Percentiles rank a stretch among this genome's conserved stretches.
Evolutionary conservation across 768 basidiomycete species (phyloP).

Genomic region (Exidia glandulosa): DNA sequence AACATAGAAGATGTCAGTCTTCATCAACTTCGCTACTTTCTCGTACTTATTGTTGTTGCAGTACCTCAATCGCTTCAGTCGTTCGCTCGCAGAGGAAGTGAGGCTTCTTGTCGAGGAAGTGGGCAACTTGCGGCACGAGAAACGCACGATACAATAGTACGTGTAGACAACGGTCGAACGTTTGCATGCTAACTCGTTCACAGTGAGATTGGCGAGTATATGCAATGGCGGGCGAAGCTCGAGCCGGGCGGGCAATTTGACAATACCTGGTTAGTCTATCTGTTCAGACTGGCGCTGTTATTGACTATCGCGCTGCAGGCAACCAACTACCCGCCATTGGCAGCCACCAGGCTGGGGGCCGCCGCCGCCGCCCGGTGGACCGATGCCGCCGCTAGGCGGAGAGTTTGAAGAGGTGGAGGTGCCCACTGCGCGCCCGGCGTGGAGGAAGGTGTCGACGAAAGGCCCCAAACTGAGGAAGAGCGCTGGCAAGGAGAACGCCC

Average conservation of each 20-base stretch:
- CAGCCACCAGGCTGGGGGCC: neutral
- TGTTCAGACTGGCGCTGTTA: constrained; percentile 1
- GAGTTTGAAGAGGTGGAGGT: constrained; percentile 36
- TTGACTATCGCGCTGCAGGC: constrained; percentile 20
- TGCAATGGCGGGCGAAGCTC: constrained; percentile 63
- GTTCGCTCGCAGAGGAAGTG: constrained; percentile 71
- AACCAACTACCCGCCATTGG: constrained; percentile 23
- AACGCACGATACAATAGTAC: constrained; percentile 67
- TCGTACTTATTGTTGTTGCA: neutral
- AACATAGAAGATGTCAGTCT: constrained; percentile 65
- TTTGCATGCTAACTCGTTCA: neutral
- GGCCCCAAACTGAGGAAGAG: constrained; percentile 44
- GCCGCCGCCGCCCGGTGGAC: constrained; percentile 2
- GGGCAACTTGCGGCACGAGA: constrained; percentile 70
- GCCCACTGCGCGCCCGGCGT: constrained; percentile 41
- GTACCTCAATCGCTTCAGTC: constrained; percentile 82
- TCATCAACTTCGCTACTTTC: constrained; percentile 1
- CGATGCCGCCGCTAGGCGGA: neutral
- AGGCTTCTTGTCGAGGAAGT: constrained; percentile 76
- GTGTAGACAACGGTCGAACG: constrained; percentile 18
- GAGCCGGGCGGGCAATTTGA: constrained; percentile 82
- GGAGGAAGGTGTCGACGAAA: constrained; percentile 57
- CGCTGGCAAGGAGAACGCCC: constrained; percentile 27
- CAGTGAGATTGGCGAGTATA: constrained; percentile 66
- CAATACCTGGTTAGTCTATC: constrained; percentile 46